Evolutionary conservation across 768 basidiomycete species (phyloP), one percentile per base, ranked within the genome.

Genomic region (Boletus rex-veris): DNA sequence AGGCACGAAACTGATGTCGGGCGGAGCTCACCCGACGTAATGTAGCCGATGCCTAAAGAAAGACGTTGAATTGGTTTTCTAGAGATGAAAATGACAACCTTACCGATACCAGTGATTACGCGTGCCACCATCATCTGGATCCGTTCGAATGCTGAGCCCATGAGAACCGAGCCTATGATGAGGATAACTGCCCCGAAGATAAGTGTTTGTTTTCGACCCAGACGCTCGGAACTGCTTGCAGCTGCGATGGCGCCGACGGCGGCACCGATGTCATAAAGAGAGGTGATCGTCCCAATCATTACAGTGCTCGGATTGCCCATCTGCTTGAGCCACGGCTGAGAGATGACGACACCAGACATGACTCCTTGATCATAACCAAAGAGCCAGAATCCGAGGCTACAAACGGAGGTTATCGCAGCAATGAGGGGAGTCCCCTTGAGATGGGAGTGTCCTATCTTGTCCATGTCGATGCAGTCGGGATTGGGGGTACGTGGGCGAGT

Each of bases 301-400:
- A 59, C 58, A 14, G 52, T 47, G 12, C 58, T 54, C 10, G 57
- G 58, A 35, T 59, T 36, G 7, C 52, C 58, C 58, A 59, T 59
- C 24, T 59, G 48, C 15, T 19, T 28, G 31, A 59, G 48, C 58
- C 58, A 59, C 5, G 52, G 45, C 38, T 51, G 48, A 31, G 58
- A 59, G 18, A 59, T 1, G 7, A 59, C 48, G 12, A 59, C 41
- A 10, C 58, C 58, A 7, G 58, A 59, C 58, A 59, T 59, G n/a
- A 59, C 53, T 0, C 58, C 58, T 37, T 59, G 58, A 48, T 59
- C 52, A 38, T 59, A 59, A 7, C 58, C 58, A 47, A 59, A 59
- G 40, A 59, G 58, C 48, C 52, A 54, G 18, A 59, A 54, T 7
- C 58, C 58, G 8, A 59, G 14, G 26, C 52, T 59, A 39, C 58